Conservation (phyloP, 495 filamentous ascomycete genomes). For the Hypoxylon subgilvum region DNA sequence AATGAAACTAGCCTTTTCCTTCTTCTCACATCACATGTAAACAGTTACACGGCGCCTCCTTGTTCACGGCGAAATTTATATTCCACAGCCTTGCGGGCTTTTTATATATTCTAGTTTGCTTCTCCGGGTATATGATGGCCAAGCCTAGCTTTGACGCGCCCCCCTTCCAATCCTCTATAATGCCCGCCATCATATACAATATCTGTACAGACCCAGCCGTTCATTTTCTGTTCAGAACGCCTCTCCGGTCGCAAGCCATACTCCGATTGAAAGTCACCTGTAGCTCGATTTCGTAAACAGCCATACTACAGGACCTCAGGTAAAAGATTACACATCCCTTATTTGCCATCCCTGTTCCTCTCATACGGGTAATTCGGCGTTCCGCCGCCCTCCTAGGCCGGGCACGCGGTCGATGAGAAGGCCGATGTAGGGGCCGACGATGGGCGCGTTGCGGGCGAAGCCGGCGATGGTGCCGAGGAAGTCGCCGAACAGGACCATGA, state of each 20-base stretch:
- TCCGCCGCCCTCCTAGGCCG: slow-evolving; percentile 66
- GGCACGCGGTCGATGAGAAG: slow-evolving; percentile 64
- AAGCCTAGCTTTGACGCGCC: slow-evolving; percentile 13
- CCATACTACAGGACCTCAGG: too few species aligned
- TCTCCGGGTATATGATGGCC: slow-evolving; percentile 30
- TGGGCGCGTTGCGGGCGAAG: slow-evolving; percentile 82
- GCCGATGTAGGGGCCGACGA: slow-evolving; percentile 84
- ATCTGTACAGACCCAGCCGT: slow-evolving; percentile 17
- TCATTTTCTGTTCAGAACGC: slow-evolving; percentile 10
- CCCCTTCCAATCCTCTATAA: slow-evolving; percentile 15
- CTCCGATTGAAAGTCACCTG: not conserved
- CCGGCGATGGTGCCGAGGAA: slow-evolving; percentile 90
- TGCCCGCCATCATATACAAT: slow-evolving; percentile 33
- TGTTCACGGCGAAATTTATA: slow-evolving; percentile 11
- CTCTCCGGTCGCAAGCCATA: slow-evolving; percentile 4
- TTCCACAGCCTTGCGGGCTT: slow-evolving; percentile 27
- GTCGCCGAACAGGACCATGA: slow-evolving; percentile 92
- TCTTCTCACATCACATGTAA: slow-evolving; percentile 35
- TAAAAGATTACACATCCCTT: too few species aligned
- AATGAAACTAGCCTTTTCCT: slow-evolving; percentile 26
- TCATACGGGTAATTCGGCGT: slow-evolving; percentile 77
- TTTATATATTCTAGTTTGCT: slow-evolving; percentile 32
- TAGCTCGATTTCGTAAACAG: slow-evolving; percentile 9
- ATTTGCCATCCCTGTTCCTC: not conserved
- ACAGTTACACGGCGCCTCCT: slow-evolving; percentile 17